Evolutionary conservation across 306 rosid genomes (phyloP).

Genomic region (Erythrophleum fordii): DNA sequence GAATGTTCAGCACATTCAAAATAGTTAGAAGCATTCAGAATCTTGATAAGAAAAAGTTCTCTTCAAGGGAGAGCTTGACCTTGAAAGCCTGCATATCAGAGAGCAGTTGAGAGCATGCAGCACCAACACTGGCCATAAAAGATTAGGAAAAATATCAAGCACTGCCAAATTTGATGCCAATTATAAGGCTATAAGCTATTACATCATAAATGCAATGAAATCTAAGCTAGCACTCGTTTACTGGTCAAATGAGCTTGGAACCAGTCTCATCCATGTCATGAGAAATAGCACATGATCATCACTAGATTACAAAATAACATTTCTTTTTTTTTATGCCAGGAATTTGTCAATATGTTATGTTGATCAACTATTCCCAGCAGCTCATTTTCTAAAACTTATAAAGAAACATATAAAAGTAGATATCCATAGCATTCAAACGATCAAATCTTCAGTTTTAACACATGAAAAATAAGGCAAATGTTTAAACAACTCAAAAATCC

Average conservation of each 20-base stretch:
- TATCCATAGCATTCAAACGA: not conserved
- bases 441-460: slow-evolving; percentile 7
- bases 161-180: slow-evolving; percentile 31
- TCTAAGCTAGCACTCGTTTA: not conserved
- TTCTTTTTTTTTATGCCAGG: not conserved
- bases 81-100: slow-evolving; percentile 99
- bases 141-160: slow-evolving; percentile 48
- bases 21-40: slow-evolving; percentile 32
- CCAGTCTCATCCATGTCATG: not conserved
- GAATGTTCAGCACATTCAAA: slow-evolving; percentile 31
- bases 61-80: slow-evolving; percentile 53
- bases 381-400: slow-evolving; percentile 2
- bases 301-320: not conserved
- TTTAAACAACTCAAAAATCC: slow-evolving; percentile 15
- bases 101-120: slow-evolving; percentile 98
- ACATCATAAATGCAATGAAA: slow-evolving; percentile 25
- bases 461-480: slow-evolving; percentile 12
- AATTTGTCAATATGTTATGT: slow-evolving; percentile 7
- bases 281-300: not conserved
- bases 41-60: slow-evolving; percentile 35
- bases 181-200: not conserved
- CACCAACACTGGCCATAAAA: slow-evolving; percentile 84
- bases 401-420: not conserved
- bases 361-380: slow-evolving; percentile 16
- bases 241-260: not conserved